Evolutionary conservation across 2,329 filamentous ascomycete genomes (phyloP), one percentile per base, ranked within the genome.

Genomic region (Diaporthe sp.): DNA sequence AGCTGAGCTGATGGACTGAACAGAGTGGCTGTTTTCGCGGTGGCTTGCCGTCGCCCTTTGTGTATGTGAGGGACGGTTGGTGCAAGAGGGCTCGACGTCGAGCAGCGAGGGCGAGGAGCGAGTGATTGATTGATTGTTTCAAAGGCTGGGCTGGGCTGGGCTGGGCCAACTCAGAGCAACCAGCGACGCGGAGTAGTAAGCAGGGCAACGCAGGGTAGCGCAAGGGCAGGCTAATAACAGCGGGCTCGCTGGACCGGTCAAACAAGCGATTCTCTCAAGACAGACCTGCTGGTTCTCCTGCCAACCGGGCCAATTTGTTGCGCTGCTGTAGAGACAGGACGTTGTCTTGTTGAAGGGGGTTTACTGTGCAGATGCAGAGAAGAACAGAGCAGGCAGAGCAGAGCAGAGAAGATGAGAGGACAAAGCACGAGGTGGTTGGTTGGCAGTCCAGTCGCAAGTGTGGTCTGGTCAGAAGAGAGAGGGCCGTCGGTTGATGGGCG

Each of bases 121-220:
- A 68, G 65, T 39, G 61, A 67, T 13, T 67, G 63, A 67, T 68
- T 68, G 65, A 42, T 70, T 67, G 65, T 70, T 70, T 70, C 65
- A 70, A 70, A 70, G 65, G 49, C 65, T 55, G 65, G 65, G 65
- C 65, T 53, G 49, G 65, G 65, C 65, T 55, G 22, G 47, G 65
- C 65, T 70, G 49, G 65, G 47, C 47, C 65, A 70, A 39, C 28
- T 51, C 63, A 53, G 63, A 67, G 44, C 63, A 51, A 17, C 42
- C 34, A 37, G 47, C 63, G 31, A 44, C 39, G 60, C 60, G 25
- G 31, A 37, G 42, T 65, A 49, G 61, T 49, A 49, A 70, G 47
- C 65, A 70, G 47, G 47, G 20, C 63, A 25, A 22, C 57, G 28
- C 34, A 49, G 44, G 44, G 44, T 22, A 49, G 44, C 44, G 20